phyloP scores from a whole-genome alignment of 1,284 basidiomycete species.

The Fistulinella cinereoalba region DNA sequence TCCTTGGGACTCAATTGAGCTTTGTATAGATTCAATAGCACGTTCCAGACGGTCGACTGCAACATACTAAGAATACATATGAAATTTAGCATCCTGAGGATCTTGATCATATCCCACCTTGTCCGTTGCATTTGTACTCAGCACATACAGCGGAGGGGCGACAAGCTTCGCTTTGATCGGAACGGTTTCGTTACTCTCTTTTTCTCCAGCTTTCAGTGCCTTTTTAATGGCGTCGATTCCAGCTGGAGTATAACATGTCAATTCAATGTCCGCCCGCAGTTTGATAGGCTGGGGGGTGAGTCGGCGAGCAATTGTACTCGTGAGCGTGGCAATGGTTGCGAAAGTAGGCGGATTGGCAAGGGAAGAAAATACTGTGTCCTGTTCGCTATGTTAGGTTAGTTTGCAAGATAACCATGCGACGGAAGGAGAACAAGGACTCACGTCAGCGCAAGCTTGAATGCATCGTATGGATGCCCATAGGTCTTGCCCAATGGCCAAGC shows the following conservation, averaged over 20 bases:
- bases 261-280: conserved; percentile 95
- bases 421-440: too few species aligned
- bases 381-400: conserved; percentile 58
- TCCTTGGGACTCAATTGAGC: conserved; percentile 79
- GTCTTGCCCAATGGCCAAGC: conserved; percentile 92
- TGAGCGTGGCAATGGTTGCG: conserved; percentile 66
- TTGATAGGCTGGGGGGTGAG: conserved; percentile 99
- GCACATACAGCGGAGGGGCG: conserved; percentile 93
- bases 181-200: conserved; percentile 82
- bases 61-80: conserved; percentile 51
- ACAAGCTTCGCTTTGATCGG: conserved; percentile 98
- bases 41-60: conserved; percentile 93
- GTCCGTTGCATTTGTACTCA: conserved; percentile 95
- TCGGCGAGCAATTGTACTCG: conserved; percentile 88
- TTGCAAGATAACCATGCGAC: too few species aligned
- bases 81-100: background rate
- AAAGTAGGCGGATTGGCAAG: conserved; percentile 63
- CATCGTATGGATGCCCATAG: conserved; percentile 96
- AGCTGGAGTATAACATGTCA: conserved; percentile 94
- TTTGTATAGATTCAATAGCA: conserved; percentile 88
- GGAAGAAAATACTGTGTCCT: conserved; percentile 79
- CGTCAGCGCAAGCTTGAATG: conserved; percentile 95
- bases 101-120: conserved; percentile 52
- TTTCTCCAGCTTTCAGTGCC: conserved; percentile 87
- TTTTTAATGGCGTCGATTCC: conserved; percentile 99